A percentile compares a stretch with the other conserved stretches of the same genome.
phyloP scores from a whole-genome alignment of 139 green algal species.

The Chlamydomonas sp. region DNA sequence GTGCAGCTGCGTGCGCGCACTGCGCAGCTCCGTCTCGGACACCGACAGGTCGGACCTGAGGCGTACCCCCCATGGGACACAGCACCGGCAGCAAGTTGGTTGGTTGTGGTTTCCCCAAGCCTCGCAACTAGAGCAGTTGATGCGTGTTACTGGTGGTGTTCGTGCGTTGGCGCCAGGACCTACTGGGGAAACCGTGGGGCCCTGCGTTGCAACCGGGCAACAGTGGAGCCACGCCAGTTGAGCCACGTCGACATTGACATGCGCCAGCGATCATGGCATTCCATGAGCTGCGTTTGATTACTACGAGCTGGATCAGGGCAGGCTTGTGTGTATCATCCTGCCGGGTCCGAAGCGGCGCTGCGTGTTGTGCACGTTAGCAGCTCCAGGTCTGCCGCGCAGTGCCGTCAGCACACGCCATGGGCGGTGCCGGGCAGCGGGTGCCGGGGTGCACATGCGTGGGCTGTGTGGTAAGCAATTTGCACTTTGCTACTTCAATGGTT shows the following conservation, averaged over 20 bases:
- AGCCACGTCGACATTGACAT: too few relatives aligned
- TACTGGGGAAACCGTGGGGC: neutral
- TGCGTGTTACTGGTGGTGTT: neutral
- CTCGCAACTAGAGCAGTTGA: neutral
- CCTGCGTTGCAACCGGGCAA: neutral
- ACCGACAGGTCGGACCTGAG: conserved; percentile 36
- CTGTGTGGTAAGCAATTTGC: neutral
- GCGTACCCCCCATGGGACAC: too few relatives aligned
- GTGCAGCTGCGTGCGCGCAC: conserved; percentile 31
- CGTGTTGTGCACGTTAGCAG: too few relatives aligned
- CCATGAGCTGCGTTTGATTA: too few relatives aligned
- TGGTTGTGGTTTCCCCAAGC: neutral
- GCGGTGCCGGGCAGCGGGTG: neutral
- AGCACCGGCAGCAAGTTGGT: neutral
- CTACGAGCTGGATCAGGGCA: too few relatives aligned
- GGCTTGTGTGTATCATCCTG: too few relatives aligned
- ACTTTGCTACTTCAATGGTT: neutral
- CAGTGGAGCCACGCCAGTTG: too few relatives aligned
- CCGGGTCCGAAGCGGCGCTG: too few relatives aligned
- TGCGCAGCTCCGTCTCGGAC: conserved; percentile 35
- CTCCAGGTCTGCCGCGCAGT: too few relatives aligned
- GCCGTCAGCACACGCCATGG: neutral
- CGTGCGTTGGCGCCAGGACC: neutral
- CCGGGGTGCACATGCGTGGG: neutral
- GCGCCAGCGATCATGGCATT: too few relatives aligned